Percentiles rank a stretch among this genome's conserved stretches.
Conservation (phyloP, 371 early-diverging fungal species). For the Apophysomyces ossiformis region DNA sequence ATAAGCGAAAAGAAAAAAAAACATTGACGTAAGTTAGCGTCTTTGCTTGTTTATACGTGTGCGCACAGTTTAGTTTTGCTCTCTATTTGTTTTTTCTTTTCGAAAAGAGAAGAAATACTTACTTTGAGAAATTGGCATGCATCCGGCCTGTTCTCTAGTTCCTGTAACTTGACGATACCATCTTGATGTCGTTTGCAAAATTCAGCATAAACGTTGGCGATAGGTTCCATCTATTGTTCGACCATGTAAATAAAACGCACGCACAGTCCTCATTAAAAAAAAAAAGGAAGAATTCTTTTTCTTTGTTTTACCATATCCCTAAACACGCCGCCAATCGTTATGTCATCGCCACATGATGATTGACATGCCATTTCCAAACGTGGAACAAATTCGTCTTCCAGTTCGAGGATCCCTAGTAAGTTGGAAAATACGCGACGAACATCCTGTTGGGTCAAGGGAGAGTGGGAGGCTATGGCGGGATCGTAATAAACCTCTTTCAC, state of each 20-base stretch:
- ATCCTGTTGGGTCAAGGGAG: constrained; percentile 52
- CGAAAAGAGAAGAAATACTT: neutral
- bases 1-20: neutral
- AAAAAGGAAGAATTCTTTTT: constrained; percentile 1
- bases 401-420: constrained; percentile 58
- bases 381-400: constrained; percentile 52
- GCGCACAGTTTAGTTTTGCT: too few relatives aligned
- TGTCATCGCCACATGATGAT: constrained; percentile 19
- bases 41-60: constrained; percentile 37
- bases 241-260: too few relatives aligned
- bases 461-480: constrained; percentile 25
- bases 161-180: constrained; percentile 61
- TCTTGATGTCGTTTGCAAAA: constrained; percentile 82
- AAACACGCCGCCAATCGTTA: constrained; percentile 58
- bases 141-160: constrained; percentile 52
- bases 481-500: constrained; percentile 63
- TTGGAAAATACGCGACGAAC: constrained; percentile 68
- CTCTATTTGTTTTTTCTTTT: constrained; percentile 17
- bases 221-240: constrained; percentile 43
- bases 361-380: constrained; percentile 53
- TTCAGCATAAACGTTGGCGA: constrained; percentile 69
- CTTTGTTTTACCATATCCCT: constrained; percentile 47
- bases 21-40: constrained; percentile 48
- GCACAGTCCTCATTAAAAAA: neutral
- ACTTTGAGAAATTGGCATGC: constrained; percentile 61